A percentile compares a stretch with the other conserved stretches of the same genome.
phyloP scores from a whole-genome alignment of 2,329 filamentous ascomycete genomes.

The Moelleriella libera region DNA sequence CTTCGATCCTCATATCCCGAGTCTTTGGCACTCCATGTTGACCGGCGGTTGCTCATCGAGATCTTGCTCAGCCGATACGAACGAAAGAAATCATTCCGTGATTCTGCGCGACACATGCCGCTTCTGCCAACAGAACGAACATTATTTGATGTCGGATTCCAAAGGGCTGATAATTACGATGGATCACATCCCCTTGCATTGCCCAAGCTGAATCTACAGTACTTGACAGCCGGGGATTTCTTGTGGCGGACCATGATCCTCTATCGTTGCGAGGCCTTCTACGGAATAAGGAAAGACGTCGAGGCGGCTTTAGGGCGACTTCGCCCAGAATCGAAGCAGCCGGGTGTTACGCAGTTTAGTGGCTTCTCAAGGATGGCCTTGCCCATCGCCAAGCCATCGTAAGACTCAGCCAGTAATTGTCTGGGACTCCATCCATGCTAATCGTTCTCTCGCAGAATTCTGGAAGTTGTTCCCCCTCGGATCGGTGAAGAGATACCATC shows the following conservation, averaged over 20 bases:
- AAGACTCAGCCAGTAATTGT: conserved; percentile 8
- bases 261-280: conserved; percentile 84
- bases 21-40: conserved; percentile 46
- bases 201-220: conserved; percentile 90
- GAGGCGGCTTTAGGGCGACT: conserved; percentile 70
- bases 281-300: conserved; percentile 82
- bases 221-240: conserved; percentile 88
- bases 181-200: conserved; percentile 77
- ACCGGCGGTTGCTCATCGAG: conserved; percentile 55
- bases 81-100: conserved; percentile 68
- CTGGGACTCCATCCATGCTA: background rate
- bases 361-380: conserved; percentile 89
- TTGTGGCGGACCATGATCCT: conserved; percentile 88
- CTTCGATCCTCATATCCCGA: conserved; percentile 73
- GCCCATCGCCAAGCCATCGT: conserved; percentile 67
- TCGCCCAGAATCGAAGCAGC: conserved; percentile 49
- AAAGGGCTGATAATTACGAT: conserved; percentile 76
- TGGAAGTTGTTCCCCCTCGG: conserved; percentile 70
- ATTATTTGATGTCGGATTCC: conserved; percentile 65
- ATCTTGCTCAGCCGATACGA: conserved; percentile 64
- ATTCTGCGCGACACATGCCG: conserved; percentile 54
- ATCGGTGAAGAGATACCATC: conserved; percentile 79
- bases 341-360: conserved; percentile 58
- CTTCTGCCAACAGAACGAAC: conserved; percentile 73
- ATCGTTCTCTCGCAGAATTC: conserved; percentile 32